A percentile compares a stretch with the other conserved stretches of the same genome.
Conservation (phyloP, 768 basidiomycete genomes). For the Leucosporidium creatinivorum region DNA sequence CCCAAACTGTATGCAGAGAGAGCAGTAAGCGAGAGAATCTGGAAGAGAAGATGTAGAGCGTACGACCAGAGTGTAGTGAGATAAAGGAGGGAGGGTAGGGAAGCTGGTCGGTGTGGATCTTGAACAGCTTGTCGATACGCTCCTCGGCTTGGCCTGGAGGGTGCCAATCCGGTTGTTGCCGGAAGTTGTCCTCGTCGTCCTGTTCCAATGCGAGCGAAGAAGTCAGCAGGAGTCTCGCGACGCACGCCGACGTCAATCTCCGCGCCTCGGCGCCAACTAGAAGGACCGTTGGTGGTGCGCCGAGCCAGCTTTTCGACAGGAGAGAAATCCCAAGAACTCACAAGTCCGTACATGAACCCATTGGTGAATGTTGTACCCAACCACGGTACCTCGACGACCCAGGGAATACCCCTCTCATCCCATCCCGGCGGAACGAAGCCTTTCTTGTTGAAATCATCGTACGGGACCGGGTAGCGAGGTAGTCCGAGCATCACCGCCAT, state of each 20-base stretch:
- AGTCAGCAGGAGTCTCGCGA: background rate
- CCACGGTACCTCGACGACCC: constrained; percentile 34
- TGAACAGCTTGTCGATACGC: constrained; percentile 35
- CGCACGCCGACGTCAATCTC: background rate
- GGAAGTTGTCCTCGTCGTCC: constrained; percentile 37
- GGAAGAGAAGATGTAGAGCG: background rate
- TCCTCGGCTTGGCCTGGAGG: constrained; percentile 35
- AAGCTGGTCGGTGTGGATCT: constrained; percentile 30
- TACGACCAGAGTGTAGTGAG: constrained; percentile 34
- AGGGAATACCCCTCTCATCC: constrained; percentile 33
- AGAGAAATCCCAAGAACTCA: constrained; percentile 8
- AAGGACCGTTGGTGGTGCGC: too few relatives aligned
- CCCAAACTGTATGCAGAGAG: constrained; percentile 28
- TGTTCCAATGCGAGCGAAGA: background rate
- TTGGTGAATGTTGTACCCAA: constrained; percentile 29
- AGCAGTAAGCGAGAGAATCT: too few relatives aligned
- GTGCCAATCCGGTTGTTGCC: constrained; percentile 33
- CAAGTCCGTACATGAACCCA: constrained; percentile 37
- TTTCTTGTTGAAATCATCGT: constrained; percentile 29
- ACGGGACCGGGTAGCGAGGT: constrained; percentile 28
- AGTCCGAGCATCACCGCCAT: constrained; percentile 32
- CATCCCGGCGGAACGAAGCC: constrained; percentile 21
- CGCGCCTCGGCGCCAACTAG: background rate
- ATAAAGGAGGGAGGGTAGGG: constrained; percentile 31
- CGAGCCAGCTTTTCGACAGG: background rate